Base-by-base conservation (phyloP, 2,329 filamentous ascomycete genomes). In the Daldinia sp. region DNA sequence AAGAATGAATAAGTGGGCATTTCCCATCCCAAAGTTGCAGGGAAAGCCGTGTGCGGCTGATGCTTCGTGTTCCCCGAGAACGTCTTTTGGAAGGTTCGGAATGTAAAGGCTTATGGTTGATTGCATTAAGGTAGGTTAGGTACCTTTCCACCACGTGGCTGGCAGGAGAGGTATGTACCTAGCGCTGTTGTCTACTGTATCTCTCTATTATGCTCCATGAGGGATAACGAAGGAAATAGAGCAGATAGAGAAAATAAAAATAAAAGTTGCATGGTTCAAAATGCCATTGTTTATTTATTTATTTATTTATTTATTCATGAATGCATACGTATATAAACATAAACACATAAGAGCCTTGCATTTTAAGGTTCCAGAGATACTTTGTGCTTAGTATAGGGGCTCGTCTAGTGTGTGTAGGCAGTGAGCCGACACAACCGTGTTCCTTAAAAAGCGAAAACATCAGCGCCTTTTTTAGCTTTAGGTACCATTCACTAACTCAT, bases 1-100 rank as follows among this genome's bases (percentile, higher is more conserved):
- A 50, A 50, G 46, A 50, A 50, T 15, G 26, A 50, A 50, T 50
- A 42, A 15, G 44, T 59, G 39, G 26, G 55, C 23, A 35, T 51
- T 13, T 18, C 15, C 20, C 20, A 23, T 61, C 10, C 37, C 37
- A 58, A 41, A 10, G 23, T 63, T 63, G 55, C 50, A 63, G 5
- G 37, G 56, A 56, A 64, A 53, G 50, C 48, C 44, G 44, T 54
- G 12, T 70, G 64, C 68, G 68, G 68, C 68, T 70, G 60, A 68
- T 67, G 41, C 41, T 28, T 35, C 37, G 54, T 33, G 37, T 48
- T 58, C 42, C 42, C 55, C 63, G 63, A 61, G 65, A 69, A 54
- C 63, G 57, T 58, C 30, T 18, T 13, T 33, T 13, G n/a, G 28
- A 51, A 28, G 44, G 61, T 51, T 59, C 60, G 65, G 68, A 70